These are phyloP conservation scores for Castanea mollissima DNA, from an alignment of 306 rosid genomes.

Conservation along the genomic window DNA sequence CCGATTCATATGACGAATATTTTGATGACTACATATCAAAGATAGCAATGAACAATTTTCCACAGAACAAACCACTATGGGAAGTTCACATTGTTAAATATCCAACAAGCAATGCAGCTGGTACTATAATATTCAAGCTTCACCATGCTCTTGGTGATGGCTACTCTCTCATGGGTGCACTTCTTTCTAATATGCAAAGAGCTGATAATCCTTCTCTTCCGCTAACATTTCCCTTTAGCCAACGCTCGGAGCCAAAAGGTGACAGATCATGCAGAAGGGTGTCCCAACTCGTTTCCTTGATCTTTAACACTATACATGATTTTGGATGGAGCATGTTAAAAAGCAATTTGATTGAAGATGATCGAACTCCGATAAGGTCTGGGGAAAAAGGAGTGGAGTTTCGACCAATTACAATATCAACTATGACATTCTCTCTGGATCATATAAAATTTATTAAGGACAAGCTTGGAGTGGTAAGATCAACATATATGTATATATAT, in stretches of 20 bases:
- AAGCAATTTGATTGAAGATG: slow-evolving; percentile 44
- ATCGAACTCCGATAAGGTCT: slow-evolving; percentile 48
- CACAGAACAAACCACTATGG: slow-evolving; percentile 17
- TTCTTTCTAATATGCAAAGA: slow-evolving; percentile 11
- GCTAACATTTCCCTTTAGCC: background rate
- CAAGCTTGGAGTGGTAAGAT: slow-evolving; percentile 53
- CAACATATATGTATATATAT: background rate
- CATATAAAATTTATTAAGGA: slow-evolving; percentile 29
- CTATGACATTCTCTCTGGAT: slow-evolving; percentile 33
- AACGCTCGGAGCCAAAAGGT: background rate
- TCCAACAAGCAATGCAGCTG: slow-evolving; percentile 10
- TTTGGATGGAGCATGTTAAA: slow-evolving; percentile 41
- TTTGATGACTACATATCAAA: slow-evolving; percentile 1
- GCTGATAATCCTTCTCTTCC: slow-evolving; percentile 8
- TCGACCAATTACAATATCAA: slow-evolving; percentile 26
- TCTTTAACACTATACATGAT: slow-evolving; percentile 17
- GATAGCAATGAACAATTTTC: background rate
- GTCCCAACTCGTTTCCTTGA: slow-evolving; percentile 8
- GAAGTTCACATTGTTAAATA: slow-evolving; percentile 6
- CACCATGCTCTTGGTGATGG: slow-evolving; percentile 23
- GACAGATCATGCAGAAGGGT: background rate
- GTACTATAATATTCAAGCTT: slow-evolving; percentile 1
- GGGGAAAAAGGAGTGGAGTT: slow-evolving; percentile 25
- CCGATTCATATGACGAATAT: background rate
- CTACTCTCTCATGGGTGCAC: slow-evolving; percentile 18